Evolutionary conservation across 1,284 basidiomycete species (phyloP).

Genomic region (Trichosporon sp.): DNA sequence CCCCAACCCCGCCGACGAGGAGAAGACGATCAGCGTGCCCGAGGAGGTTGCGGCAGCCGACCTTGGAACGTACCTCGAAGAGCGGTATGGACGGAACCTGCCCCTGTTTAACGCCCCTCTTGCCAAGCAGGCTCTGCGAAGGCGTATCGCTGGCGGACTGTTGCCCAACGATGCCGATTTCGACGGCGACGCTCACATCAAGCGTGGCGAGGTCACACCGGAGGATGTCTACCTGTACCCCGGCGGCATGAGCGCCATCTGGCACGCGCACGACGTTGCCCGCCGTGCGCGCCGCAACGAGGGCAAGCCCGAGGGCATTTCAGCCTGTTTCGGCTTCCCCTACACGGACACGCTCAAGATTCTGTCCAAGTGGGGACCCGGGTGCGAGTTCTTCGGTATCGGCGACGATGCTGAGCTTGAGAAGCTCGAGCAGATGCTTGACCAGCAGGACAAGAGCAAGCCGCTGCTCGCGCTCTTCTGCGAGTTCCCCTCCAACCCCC

Average conservation of each 20-base stretch:
- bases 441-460: constrained; percentile 44
- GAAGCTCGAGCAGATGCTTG: constrained; percentile 68
- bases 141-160: constrained; percentile 86
- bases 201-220: constrained; percentile 64
- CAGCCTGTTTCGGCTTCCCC: constrained; percentile 91
- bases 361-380: constrained; percentile 94
- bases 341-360: constrained; percentile 98
- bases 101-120: constrained; percentile 71
- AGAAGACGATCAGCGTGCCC: constrained; percentile 19
- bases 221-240: constrained; percentile 86
- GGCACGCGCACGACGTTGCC: constrained; percentile 79
- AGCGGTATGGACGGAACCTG: constrained; percentile 92
- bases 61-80: constrained; percentile 71
- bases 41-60: constrained; percentile 59
- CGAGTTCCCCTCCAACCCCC: constrained; percentile 93
- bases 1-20: constrained; percentile 2
- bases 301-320: constrained; percentile 66
- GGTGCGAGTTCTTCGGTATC: constrained; percentile 84
- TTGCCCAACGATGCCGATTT: constrained; percentile 64
- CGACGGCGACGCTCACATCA: constrained; percentile 41
- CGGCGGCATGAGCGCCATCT: constrained; percentile 91
- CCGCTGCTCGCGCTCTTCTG: constrained; percentile 62
- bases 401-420: constrained; percentile 78
- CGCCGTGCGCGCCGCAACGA: constrained; percentile 59
- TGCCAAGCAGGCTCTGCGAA: constrained; percentile 81